Evolutionary conservation across 2,329 filamentous ascomycete species (phyloP).

Genomic region (Aspergillus glaucus): DNA sequence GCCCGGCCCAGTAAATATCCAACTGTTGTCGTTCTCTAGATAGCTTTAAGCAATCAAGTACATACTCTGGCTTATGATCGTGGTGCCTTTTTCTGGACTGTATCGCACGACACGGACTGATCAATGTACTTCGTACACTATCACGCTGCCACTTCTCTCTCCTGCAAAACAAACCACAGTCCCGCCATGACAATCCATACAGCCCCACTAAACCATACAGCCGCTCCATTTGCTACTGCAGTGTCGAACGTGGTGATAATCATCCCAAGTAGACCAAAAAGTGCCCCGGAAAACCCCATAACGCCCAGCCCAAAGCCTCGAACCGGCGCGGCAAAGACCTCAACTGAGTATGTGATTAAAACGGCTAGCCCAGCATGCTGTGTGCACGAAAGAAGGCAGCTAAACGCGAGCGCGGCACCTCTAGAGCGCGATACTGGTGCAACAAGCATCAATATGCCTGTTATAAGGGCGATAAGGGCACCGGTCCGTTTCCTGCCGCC

Average conservation of each 20-base stretch:
- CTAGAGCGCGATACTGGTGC: slow-evolving; percentile 7
- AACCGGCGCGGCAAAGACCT: slow-evolving; percentile 8
- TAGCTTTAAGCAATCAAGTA: no score
- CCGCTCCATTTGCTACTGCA: slow-evolving; percentile 1
- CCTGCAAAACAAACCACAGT: slow-evolving; percentile 4
- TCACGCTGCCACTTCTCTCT: no score
- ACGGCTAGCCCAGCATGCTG: slow-evolving; percentile 9
- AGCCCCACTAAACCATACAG: slow-evolving; percentile 17
- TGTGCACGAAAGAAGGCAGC: slow-evolving; percentile 12
- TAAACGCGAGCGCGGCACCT: slow-evolving; percentile 8
- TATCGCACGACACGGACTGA: no score
- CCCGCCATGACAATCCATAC: slow-evolving; percentile 15
- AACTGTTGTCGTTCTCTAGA: no score
- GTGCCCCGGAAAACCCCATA: slow-evolving; percentile 9
- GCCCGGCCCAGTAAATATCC: no score
- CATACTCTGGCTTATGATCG: no score
- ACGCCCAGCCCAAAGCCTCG: slow-evolving; percentile 9
- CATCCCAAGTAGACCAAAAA: slow-evolving; percentile 10
- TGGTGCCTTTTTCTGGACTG: no score
- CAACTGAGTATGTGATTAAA: slow-evolving; percentile 12
- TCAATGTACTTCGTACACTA: no score
- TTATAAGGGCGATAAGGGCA: slow-evolving; percentile 10
- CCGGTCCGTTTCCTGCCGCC: slow-evolving; percentile 12
- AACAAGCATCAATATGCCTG: slow-evolving; percentile 13
- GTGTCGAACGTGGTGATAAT: slow-evolving; percentile 9